phyloP scores from a whole-genome alignment of 164 flowering plant genomes.

The grape (Vitis vinifera) region ASM3070453v1 NC_081820.1:22984501-22985000 shows the following conservation, averaged over 20 bases:
- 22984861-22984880: constrained; percentile 81
- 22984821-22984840: constrained; percentile 3
- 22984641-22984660: too few species aligned
- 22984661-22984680: background rate
- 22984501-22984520: too few species aligned
- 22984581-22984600: too few species aligned
- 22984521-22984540: too few species aligned
- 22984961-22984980: too few species aligned
- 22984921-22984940: background rate
- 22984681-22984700: constrained; percentile 56
- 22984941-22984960: too few species aligned
- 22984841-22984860: constrained; percentile 79
- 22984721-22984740: constrained; percentile 2
- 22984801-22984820: background rate
- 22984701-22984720: constrained; percentile 48
- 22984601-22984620: too few species aligned
- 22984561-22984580: too few species aligned
- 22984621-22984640: too few species aligned
- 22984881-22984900: constrained; percentile 69
- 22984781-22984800: background rate
- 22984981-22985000: background rate
- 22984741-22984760: background rate
- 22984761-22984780: background rate
- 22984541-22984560: too few species aligned
- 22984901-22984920: constrained; percentile 90